Evolutionary conservation across 2,329 filamentous ascomycete species (phyloP).

Genomic region (Trichoderma citrinoviride): DNA sequence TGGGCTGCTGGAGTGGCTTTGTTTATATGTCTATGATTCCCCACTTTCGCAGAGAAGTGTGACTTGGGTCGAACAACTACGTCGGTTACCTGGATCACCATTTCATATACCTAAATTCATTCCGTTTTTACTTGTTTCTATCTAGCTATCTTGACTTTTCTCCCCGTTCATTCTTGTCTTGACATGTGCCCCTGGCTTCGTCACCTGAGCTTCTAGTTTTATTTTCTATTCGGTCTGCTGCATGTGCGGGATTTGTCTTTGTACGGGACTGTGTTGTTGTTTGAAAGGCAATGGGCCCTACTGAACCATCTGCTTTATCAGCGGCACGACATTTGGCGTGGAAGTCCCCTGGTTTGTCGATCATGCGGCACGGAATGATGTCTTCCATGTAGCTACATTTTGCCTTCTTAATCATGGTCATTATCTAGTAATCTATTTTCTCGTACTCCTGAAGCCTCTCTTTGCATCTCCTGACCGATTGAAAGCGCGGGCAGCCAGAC

Average conservation of each 20-base stretch:
- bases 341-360: neutral
- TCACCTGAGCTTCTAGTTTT: neutral
- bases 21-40: conserved; percentile 41
- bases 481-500: neutral
- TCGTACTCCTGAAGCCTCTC: neutral
- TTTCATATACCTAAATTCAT: conserved; percentile 38
- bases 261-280: neutral
- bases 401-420: conserved; percentile 13
- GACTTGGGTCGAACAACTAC: conserved; percentile 31
- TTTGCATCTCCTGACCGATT: neutral
- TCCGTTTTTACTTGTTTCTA: conserved; percentile 21
- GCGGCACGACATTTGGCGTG: neutral
- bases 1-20: conserved; percentile 37
- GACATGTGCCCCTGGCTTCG: neutral
- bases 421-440: neutral
- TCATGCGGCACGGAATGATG: conserved; percentile 2
- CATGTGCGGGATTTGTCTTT: neutral
- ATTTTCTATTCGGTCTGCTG: neutral
- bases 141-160: neutral
- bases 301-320: neutral
- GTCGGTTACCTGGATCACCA: conserved; percentile 34
- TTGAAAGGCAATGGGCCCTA: neutral
- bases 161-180: neutral
- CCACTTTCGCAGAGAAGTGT: conserved; percentile 35
- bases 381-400: conserved; percentile 9